Evolutionary conservation across 805 yeast genomes (phyloP).

Genomic region (Ogataea methylovora): DNA sequence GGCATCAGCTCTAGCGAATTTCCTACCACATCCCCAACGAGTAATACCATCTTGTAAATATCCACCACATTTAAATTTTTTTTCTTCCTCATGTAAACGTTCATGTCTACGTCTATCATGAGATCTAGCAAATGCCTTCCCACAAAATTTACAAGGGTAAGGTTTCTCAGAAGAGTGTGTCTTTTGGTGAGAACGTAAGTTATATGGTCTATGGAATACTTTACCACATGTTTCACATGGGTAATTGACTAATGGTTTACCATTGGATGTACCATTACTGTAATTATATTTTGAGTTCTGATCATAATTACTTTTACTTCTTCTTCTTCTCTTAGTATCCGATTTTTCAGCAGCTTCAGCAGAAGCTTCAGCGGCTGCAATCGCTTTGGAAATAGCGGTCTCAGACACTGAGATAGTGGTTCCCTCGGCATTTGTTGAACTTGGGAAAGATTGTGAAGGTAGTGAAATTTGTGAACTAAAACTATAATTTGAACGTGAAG

Average conservation of each 20-base stretch:
- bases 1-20: slow-evolving; percentile 74
- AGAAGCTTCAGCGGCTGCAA: too few species aligned
- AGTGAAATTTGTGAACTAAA: too few species aligned
- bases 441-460: too few species aligned
- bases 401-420: too few species aligned
- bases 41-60: slow-evolving; percentile 46
- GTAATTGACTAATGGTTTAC: slow-evolving; percentile 13
- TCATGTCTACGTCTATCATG: slow-evolving; percentile 77
- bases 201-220: slow-evolving; percentile 40
- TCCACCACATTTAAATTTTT: slow-evolving; percentile 64
- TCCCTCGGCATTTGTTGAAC: too few species aligned
- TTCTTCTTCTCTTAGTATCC: too few species aligned
- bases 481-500: background rate
- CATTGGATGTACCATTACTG: too few species aligned
- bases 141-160: slow-evolving; percentile 54
- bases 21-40: slow-evolving; percentile 69
- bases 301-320: too few species aligned
- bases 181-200: slow-evolving; percentile 41
- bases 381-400: too few species aligned
- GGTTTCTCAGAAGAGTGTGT: slow-evolving; percentile 64
- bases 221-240: slow-evolving; percentile 38
- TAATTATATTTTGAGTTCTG: too few species aligned
- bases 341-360: too few species aligned
- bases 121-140: slow-evolving; percentile 65
- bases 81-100: slow-evolving; percentile 63